Percentiles rank a stretch among this genome's conserved stretches.
phyloP scores from a whole-genome alignment of 306 rosid genomes.

The Dryas octopetala region DNA sequence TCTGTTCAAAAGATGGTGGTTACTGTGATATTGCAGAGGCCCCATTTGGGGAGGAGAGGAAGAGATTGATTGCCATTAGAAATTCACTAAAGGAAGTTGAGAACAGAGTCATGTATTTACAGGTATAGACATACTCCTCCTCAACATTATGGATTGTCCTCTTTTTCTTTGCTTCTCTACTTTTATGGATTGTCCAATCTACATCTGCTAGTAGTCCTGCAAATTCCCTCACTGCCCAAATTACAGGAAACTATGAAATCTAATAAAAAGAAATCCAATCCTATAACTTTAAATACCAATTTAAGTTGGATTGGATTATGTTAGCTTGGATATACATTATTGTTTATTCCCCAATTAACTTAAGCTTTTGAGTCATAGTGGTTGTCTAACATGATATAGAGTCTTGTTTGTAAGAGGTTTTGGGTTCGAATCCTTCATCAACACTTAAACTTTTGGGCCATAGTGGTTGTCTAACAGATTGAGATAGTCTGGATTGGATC shows the following conservation, averaged over 20 bases:
- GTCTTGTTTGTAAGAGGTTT: too few species aligned
- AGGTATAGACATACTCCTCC: conserved; percentile 19
- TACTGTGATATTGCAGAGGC: conserved; percentile 24
- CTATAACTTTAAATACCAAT: too few species aligned
- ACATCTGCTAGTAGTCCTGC: background rate
- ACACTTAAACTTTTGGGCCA: too few species aligned
- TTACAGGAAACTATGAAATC: background rate
- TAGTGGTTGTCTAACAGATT: too few species aligned
- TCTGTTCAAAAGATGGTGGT: conserved; percentile 27
- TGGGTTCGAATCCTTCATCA: too few species aligned
- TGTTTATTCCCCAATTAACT: too few species aligned
- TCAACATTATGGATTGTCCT: background rate
- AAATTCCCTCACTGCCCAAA: background rate
- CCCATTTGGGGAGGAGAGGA: conserved; percentile 32
- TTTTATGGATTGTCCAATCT: background rate
- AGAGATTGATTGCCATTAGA: conserved; percentile 28
- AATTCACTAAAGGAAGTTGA: conserved; percentile 34
- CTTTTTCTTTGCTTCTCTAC: background rate
- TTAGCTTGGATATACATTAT: too few species aligned
- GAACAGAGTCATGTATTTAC: conserved; percentile 26
- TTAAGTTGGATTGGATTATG: too few species aligned
- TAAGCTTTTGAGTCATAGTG: too few species aligned
- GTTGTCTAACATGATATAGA: too few species aligned
- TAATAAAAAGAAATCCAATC: too few species aligned
- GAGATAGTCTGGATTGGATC: too few species aligned